phyloP scores from a whole-genome alignment of 2,329 filamentous ascomycete species.

The Waltergamsia citrina region DNA sequence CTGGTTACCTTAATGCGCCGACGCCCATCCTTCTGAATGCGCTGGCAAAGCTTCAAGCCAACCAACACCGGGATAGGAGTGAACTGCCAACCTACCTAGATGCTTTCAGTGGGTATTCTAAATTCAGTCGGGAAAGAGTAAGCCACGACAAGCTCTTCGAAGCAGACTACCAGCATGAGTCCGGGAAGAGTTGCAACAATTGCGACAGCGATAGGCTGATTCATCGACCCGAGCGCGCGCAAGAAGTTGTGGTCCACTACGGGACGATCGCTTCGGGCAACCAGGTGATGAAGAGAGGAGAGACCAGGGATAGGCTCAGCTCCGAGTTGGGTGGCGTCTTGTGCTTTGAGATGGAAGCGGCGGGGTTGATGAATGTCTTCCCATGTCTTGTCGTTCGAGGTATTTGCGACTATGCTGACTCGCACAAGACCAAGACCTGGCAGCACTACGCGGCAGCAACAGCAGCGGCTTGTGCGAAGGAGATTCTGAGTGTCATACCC shows the following conservation, averaged over 20 bases:
- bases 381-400: constrained; percentile 22
- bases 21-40: neutral
- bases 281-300: neutral
- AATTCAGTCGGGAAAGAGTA: too few species aligned
- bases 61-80: neutral
- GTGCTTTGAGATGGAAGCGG: constrained; percentile 18
- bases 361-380: constrained; percentile 12
- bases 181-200: neutral
- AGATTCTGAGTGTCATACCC: too few species aligned
- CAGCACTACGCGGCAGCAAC: constrained; percentile 21
- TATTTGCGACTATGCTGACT: constrained; percentile 26
- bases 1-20: constrained; percentile 1
- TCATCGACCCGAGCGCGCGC: neutral
- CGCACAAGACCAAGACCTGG: constrained; percentile 26
- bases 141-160: constrained; percentile 1
- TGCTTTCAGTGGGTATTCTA: too few species aligned
- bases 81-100: neutral
- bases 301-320: neutral
- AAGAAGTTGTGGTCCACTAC: constrained; percentile 1
- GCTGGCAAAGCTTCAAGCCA: neutral
- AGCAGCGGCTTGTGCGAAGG: constrained; percentile 14
- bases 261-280: constrained; percentile 5
- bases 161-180: constrained; percentile 2
- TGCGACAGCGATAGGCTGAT: constrained; percentile 1
- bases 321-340: constrained; percentile 2